Evolutionary conservation across 2,329 filamentous ascomycete genomes (phyloP).

Genomic region (Verticillium nubilum): DNA sequence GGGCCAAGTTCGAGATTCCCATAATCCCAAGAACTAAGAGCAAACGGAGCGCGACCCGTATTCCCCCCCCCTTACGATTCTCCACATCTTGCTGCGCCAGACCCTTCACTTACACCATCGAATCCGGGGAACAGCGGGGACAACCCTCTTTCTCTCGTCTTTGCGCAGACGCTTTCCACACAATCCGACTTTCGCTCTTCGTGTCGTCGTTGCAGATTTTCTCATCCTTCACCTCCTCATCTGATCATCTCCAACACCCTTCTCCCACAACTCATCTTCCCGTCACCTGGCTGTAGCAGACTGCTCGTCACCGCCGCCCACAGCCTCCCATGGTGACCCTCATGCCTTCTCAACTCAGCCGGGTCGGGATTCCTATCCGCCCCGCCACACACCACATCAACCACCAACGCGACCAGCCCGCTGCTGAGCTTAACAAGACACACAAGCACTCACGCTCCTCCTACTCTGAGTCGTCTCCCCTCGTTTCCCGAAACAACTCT

Average conservation of each 20-base stretch:
- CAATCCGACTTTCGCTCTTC: not conserved
- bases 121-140: conserved; percentile 14
- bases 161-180: conserved; percentile 5
- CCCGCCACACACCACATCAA: conserved; percentile 23
- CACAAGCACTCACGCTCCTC: conserved; percentile 59
- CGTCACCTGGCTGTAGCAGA: not conserved
- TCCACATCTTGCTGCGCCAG: conserved; percentile 1
- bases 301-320: not conserved
- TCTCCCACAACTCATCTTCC: not conserved
- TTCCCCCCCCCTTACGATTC: not conserved
- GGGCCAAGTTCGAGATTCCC: not conserved
- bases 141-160: conserved; percentile 8
- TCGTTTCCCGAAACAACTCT: conserved; percentile 54
- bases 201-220: not conserved
- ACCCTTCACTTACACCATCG: conserved; percentile 10
- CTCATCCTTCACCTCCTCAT: not conserved
- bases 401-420: conserved; percentile 12
- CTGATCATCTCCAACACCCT: not conserved
- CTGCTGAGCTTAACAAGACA: conserved; percentile 24
- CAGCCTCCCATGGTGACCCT: conserved; percentile 11
- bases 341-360: conserved; percentile 27
- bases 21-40: not conserved
- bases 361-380: conserved; percentile 25
- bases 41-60: not conserved
- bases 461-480: conserved; percentile 54